phyloP scores from a whole-genome alignment of 2,329 filamentous ascomycete genomes.

The Colletotrichum gloeosporioides region DNA sequence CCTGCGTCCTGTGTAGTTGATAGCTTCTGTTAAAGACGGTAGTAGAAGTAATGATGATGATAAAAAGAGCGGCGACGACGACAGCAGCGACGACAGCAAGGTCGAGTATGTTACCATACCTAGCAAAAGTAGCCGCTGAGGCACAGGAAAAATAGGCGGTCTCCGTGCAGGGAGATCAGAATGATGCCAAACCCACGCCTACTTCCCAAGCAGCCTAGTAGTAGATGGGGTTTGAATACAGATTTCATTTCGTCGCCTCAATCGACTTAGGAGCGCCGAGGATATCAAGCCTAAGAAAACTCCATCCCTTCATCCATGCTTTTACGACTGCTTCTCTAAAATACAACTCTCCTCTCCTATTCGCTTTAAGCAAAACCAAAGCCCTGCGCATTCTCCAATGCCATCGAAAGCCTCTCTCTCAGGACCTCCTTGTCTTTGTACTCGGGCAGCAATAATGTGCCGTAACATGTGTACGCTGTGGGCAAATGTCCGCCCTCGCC shows the following conservation, averaged over 20 bases:
- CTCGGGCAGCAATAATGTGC: slow-evolving; percentile 83
- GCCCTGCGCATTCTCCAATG: slow-evolving; percentile 85
- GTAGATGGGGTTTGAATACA: too few species aligned
- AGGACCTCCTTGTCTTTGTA: slow-evolving; percentile 76
- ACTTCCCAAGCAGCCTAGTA: too few species aligned
- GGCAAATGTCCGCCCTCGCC: slow-evolving; percentile 67
- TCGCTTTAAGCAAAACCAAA: slow-evolving; percentile 76
- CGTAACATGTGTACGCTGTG: slow-evolving; percentile 92
- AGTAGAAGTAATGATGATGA: too few species aligned
- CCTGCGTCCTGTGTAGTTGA: too few species aligned
- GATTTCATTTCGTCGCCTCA: not conserved
- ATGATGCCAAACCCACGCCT: too few species aligned
- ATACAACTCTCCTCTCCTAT: not conserved
- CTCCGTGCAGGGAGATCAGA: too few species aligned
- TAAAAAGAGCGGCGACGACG: too few species aligned
- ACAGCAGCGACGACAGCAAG: too few species aligned
- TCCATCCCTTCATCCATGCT: not conserved
- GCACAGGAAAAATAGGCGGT: too few species aligned
- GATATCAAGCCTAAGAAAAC: not conserved
- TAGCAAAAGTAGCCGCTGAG: too few species aligned
- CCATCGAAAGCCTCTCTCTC: slow-evolving; percentile 78
- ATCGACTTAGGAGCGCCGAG: not conserved
- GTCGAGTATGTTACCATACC: too few species aligned
- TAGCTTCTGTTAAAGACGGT: too few species aligned
- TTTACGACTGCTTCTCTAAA: not conserved